Conservation (phyloP, 2,329 filamentous ascomycete species). For the Exutisphaerella laricina region DNA sequence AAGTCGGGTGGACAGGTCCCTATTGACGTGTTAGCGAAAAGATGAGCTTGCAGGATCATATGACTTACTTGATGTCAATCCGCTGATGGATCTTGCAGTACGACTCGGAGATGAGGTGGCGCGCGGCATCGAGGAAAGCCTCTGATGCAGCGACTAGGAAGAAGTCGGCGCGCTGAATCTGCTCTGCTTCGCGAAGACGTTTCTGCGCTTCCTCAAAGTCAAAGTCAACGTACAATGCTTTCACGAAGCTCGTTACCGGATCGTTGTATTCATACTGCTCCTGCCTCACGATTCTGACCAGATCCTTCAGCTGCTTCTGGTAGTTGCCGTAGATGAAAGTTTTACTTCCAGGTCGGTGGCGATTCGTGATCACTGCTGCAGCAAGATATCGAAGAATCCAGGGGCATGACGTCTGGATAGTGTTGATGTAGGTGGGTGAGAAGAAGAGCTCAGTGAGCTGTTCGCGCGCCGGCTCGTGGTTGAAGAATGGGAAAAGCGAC, state of each 20-base stretch:
- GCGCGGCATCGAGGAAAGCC: conserved; percentile 84
- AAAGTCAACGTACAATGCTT: conserved; percentile 92
- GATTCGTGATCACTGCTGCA: conserved; percentile 91
- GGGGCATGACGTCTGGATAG: conserved; percentile 94
- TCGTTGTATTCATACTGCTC: conserved; percentile 97
- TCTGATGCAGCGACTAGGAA: conserved; percentile 84
- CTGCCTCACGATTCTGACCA: conserved; percentile 91
- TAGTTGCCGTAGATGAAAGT: conserved; percentile 96
- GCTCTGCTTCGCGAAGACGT: conserved; percentile 79
- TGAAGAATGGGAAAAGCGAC: conserved; percentile 98
- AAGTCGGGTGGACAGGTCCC: conserved; percentile 83
- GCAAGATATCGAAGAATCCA: conserved; percentile 95
- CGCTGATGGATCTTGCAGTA: conserved; percentile 99
- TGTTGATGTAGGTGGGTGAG: conserved; percentile 97
- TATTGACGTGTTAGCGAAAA: conserved; percentile 30
- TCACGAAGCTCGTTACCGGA: conserved; percentile 92
- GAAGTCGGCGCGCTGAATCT: conserved; percentile 89
- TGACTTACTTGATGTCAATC: conserved; percentile 80
- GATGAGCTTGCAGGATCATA: neutral
- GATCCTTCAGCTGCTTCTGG: conserved; percentile 98
- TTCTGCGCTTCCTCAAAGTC: conserved; percentile 95
- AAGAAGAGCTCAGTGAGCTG: conserved; percentile 94
- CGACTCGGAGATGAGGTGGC: conserved; percentile 95
- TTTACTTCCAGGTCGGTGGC: conserved; percentile 66
- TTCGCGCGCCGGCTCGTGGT: conserved; percentile 87